Conservation (phyloP, 73 alveolate genomes). For the Tetrahymena malaccensis region DNA sequence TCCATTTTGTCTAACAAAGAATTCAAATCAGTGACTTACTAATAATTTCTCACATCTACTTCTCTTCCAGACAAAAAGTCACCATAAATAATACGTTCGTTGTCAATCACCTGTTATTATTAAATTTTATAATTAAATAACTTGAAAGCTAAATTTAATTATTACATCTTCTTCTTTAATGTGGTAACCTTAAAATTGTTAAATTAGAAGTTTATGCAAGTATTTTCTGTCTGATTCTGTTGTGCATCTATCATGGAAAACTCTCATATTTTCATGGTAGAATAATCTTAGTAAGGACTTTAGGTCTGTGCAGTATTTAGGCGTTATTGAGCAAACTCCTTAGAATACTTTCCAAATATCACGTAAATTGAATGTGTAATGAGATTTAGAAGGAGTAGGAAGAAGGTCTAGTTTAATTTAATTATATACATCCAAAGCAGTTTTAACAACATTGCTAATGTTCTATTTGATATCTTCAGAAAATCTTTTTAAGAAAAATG, state of each 20-base stretch:
- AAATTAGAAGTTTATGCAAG: slow-evolving; percentile 47
- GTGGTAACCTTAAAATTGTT: slow-evolving; percentile 58
- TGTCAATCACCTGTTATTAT: slow-evolving; percentile 2
- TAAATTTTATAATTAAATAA: background rate
- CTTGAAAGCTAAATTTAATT: slow-evolving; percentile 30
- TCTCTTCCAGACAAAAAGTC: slow-evolving; percentile 16
- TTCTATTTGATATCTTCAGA: slow-evolving; percentile 57
- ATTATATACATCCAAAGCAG: slow-evolving; percentile 78
- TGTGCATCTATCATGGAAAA: slow-evolving; percentile 89
- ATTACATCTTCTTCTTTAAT: slow-evolving; percentile 56
- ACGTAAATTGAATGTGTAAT: slow-evolving; percentile 98
- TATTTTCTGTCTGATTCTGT: slow-evolving; percentile 81
- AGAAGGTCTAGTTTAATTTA: slow-evolving; percentile 85
- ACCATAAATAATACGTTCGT: slow-evolving; percentile 9
- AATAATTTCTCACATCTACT: slow-evolving; percentile 12
- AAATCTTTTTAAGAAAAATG: slow-evolving; percentile 39
- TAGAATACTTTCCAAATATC: slow-evolving; percentile 89
- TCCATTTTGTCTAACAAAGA: slow-evolving; percentile 30
- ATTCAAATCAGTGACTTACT: slow-evolving; percentile 13
- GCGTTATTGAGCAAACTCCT: slow-evolving; percentile 43
- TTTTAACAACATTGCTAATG: slow-evolving; percentile 40
- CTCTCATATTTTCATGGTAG: slow-evolving; percentile 98
- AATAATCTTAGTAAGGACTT: slow-evolving; percentile 86
- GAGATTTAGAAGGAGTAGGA: slow-evolving; percentile 99
- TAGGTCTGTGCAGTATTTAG: slow-evolving; percentile 16